phyloP scores from a whole-genome alignment of 495 filamentous ascomycete species.

The Pyrenula massariospora region DNA sequence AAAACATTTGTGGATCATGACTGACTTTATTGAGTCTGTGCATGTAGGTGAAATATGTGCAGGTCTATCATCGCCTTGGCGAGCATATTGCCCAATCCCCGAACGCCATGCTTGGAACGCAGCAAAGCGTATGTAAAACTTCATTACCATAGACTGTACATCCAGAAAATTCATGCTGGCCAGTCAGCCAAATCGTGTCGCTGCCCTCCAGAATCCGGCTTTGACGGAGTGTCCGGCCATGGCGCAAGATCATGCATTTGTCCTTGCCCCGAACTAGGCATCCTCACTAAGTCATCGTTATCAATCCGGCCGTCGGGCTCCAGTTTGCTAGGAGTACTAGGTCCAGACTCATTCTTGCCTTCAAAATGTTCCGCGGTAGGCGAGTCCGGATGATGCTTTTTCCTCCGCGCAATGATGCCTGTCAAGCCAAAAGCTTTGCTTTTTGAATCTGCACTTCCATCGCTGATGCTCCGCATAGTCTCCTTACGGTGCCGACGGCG shows the following conservation, averaged over 20 bases:
- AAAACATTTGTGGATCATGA: no score
- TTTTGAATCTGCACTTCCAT: background rate
- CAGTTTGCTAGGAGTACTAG: background rate
- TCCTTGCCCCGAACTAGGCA: constrained; percentile 1
- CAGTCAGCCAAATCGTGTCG: background rate
- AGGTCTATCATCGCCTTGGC: no score
- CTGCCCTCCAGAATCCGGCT: background rate
- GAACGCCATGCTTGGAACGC: background rate
- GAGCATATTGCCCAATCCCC: no score
- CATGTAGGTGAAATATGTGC: no score
- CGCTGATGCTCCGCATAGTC: background rate
- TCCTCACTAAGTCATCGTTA: background rate
- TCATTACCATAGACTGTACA: no score
- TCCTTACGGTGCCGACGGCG: background rate
- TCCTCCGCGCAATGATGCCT: background rate
- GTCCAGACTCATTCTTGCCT: background rate
- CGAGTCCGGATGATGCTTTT: background rate
- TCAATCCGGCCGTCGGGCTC: background rate
- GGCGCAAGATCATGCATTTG: background rate
- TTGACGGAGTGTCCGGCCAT: background rate
- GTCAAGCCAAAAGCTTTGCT: background rate
- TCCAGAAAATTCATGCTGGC: no score
- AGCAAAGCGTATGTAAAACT: no score
- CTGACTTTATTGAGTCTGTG: no score
- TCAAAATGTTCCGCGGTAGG: background rate